Conservation (phyloP, 352 stramenopile genomes). For the Phytophthora europaea region DNA sequence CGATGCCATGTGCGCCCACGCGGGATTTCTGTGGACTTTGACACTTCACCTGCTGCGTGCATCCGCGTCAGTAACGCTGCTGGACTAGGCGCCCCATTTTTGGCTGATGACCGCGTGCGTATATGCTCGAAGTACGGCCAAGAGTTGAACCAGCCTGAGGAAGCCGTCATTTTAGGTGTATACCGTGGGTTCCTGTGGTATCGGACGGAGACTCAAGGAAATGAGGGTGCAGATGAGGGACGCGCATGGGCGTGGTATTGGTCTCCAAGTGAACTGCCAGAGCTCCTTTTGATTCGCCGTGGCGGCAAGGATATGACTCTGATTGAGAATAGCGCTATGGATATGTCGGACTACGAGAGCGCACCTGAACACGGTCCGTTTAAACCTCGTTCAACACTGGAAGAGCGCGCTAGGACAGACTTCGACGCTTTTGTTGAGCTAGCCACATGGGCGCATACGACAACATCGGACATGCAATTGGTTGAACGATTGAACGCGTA, state of each 20-base stretch:
- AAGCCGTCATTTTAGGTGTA: conserved; percentile 95
- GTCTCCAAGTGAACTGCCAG: conserved; percentile 92
- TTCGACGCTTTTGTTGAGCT: conserved; percentile 75
- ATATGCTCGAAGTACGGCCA: conserved; percentile 95
- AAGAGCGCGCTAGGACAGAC: conserved; percentile 55
- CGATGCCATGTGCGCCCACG: conserved; percentile 82
- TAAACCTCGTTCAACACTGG: conserved; percentile 52
- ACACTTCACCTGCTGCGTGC: conserved; percentile 92
- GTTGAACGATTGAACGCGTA: conserved; percentile 88
- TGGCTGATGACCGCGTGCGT: conserved; percentile 95
- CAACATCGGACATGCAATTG: conserved; percentile 83
- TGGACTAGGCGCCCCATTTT: conserved; percentile 89
- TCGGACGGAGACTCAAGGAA: conserved; percentile 96
- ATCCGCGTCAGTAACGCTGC: conserved; percentile 90
- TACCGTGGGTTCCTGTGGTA: conserved; percentile 97
- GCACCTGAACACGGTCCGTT: conserved; percentile 53
- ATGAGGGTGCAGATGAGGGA: conserved; percentile 94
- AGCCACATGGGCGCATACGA: conserved; percentile 69
- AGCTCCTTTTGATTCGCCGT: conserved; percentile 83
- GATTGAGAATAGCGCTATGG: conserved; percentile 82
- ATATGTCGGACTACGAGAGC: conserved; percentile 59
- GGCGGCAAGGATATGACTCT: conserved; percentile 90
- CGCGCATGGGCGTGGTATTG: conserved; percentile 97
- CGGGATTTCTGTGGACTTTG: conserved; percentile 95
- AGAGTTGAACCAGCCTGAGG: conserved; percentile 96